Conservation (phyloP, 2,329 filamentous ascomycete species). For the Dendrostoma leiphaemia region DNA sequence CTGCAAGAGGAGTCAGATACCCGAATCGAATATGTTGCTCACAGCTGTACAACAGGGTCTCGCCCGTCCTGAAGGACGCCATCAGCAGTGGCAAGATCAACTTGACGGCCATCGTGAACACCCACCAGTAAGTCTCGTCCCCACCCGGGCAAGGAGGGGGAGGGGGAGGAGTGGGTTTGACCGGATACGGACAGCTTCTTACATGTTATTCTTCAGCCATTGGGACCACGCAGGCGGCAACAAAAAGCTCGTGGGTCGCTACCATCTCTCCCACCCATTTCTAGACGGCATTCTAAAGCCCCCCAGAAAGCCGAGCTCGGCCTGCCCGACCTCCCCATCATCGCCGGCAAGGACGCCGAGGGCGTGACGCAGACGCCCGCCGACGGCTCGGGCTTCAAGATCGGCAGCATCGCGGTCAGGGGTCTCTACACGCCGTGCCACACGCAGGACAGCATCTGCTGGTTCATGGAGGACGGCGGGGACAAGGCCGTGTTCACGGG, state of each 20-base stretch:
- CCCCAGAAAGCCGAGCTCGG: conserved; percentile 40
- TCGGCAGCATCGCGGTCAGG: conserved; percentile 80
- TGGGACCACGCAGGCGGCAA: conserved; percentile 95
- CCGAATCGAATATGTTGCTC: neutral
- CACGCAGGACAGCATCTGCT: conserved; percentile 98
- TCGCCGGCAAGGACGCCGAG: conserved; percentile 85
- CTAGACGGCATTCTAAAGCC: neutral
- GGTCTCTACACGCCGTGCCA: conserved; percentile 96
- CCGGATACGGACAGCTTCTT: too few relatives aligned
- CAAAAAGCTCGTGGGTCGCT: conserved; percentile 63
- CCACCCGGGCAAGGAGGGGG: too few relatives aligned
- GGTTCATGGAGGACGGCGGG: conserved; percentile 77
- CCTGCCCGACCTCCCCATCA: conserved; percentile 68
- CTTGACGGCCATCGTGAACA: conserved; percentile 88
- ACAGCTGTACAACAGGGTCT: conserved; percentile 45
- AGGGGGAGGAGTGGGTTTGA: too few relatives aligned
- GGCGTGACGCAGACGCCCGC: conserved; percentile 74
- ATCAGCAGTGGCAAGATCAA: conserved; percentile 72
- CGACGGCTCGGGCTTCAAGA: conserved; percentile 74
- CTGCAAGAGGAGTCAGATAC: neutral
- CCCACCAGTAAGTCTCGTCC: conserved; percentile 77
- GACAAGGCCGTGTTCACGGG: conserved; percentile 86
- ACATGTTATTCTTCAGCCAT: too few relatives aligned
- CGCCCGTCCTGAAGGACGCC: conserved; percentile 68
- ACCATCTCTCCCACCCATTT: too few relatives aligned